Evolutionary conservation across 768 basidiomycete genomes (phyloP).

Genomic region (Suillus lakei): DNA sequence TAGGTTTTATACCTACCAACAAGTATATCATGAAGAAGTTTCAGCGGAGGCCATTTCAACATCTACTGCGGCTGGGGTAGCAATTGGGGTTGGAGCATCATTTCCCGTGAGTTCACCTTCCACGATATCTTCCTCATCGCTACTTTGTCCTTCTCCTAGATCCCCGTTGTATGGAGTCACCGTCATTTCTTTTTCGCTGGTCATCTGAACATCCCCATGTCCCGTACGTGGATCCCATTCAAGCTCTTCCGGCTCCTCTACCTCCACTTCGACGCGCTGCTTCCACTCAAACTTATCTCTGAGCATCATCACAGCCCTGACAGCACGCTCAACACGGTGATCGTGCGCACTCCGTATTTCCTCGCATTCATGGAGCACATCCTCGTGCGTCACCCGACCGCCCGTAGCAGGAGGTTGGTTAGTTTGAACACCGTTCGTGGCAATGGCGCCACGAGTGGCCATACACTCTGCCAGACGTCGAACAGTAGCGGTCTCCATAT

Average conservation of each 20-base stretch:
- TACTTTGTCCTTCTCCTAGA: slow-evolving; percentile 37
- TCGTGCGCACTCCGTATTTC: slow-evolving; percentile 76
- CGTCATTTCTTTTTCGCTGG: slow-evolving; percentile 17
- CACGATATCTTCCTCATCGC: slow-evolving; percentile 43
- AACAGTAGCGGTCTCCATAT: slow-evolving; percentile 73
- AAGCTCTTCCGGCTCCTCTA: slow-evolving; percentile 79
- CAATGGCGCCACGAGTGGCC: slow-evolving; percentile 54
- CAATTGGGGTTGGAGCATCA: slow-evolving; percentile 31
- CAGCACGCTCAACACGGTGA: slow-evolving; percentile 73
- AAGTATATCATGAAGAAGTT: slow-evolving; percentile 6
- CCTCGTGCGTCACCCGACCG: slow-evolving; percentile 47
- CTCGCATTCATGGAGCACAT: slow-evolving; percentile 68
- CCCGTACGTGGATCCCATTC: slow-evolving; percentile 66
- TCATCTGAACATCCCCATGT: slow-evolving; percentile 15
- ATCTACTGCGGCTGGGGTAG: slow-evolving; percentile 22
- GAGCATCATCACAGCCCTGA: slow-evolving; percentile 79
- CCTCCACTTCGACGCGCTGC: slow-evolving; percentile 77
- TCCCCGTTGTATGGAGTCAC: slow-evolving; percentile 26
- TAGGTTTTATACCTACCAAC: slow-evolving; percentile 9
- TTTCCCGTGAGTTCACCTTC: slow-evolving; percentile 39
- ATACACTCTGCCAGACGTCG: slow-evolving; percentile 71
- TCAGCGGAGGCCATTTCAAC: slow-evolving; percentile 24
- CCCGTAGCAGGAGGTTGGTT: slow-evolving; percentile 31
- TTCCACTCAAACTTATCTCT: slow-evolving; percentile 85
- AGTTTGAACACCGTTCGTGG: slow-evolving; percentile 51